Base-by-base conservation (phyloP, 139 green algal species). In the Chlorella vulgaris region DNA sequence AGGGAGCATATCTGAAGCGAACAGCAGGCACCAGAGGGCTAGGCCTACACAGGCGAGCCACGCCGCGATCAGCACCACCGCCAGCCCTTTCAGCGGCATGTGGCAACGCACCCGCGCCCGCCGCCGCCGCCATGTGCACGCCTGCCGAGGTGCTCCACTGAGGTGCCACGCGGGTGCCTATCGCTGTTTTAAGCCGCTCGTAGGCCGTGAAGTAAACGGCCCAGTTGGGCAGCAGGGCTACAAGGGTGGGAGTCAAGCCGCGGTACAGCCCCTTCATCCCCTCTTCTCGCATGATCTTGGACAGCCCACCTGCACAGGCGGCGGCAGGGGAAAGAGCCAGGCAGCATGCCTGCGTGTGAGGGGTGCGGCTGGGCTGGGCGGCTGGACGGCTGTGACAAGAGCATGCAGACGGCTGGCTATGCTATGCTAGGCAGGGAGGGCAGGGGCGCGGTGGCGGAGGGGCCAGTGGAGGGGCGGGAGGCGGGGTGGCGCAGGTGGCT, bases 141-240 rank as follows among this genome's bases (percentile, higher is more conserved):
- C 47, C 81, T 6, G 86, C 61, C 0, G 77, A 81, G n/a, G 47
- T 26, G 60, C 38, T 65, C 40, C 42, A 60, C 7, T 83, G 36
- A 8, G 84, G 84, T 35, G 33, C n/a, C 24, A 88, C 76, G 21
- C 69, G 75, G 22, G 35, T 71, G 33, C 39, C 66, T 8, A 92
- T 84, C 4, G 81, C 76, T 15, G 55, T 69, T 85, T 98, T 98
- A 19, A 98, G 81, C 47, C 90, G 86, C 80, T 97, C 95, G 75
- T 98, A 98, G 1, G 94, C 90, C 18, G 93, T 91, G 80, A 99
- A 99, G 86, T 99, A 99, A 8, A 98, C 95, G 15, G 96, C 96
- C 96, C 96, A 99, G 83, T 98, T 99, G 39, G 96, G 96, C 33
- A 99, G 90, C 71, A 99, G 89, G 4, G 96, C 96, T 36, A 98